Percentiles rank a stretch among this genome's conserved stretches.
Evolutionary conservation across 1,139 yeast genomes (phyloP).

Genomic region (Geotrichum macrosporum): DNA sequence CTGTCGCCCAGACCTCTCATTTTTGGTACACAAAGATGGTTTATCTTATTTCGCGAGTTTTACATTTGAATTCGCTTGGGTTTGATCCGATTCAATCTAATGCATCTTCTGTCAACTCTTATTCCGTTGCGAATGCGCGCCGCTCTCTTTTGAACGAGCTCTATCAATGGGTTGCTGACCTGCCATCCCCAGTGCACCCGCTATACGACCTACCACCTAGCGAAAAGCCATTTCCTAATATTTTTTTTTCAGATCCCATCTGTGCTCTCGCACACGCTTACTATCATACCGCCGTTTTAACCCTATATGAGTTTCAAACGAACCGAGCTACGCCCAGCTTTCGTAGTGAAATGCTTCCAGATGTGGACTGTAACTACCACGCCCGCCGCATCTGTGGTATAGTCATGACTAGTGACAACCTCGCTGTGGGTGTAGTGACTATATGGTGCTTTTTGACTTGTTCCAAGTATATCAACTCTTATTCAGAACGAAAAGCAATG

Average conservation of each 20-base stretch:
- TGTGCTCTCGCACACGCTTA: conserved; percentile 14
- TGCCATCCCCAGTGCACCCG: conserved; percentile 13
- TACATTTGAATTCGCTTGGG: conserved; percentile 13
- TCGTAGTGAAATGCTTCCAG: not conserved
- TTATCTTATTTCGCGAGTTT: conserved; percentile 12
- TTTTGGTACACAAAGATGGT: conserved; percentile 8
- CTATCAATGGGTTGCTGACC: conserved; percentile 9
- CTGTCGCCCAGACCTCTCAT: conserved; percentile 2
- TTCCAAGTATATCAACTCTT: conserved; percentile 9
- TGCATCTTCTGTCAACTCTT: not conserved
- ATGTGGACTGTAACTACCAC: conserved; percentile 14
- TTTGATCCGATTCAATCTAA: conserved; percentile 13
- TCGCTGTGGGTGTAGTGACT: conserved; percentile 9
- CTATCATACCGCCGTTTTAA: conserved; percentile 14
- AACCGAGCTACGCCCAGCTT: conserved; percentile 10
- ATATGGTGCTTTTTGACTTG: conserved; percentile 17
- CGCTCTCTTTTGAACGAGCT: conserved; percentile 10
- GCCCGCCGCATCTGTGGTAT: conserved; percentile 19
- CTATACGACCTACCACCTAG: conserved; percentile 2
- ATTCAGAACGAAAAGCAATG: conserved; percentile 11
- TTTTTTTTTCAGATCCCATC: conserved; percentile 12
- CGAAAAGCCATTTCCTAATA: conserved; percentile 14
- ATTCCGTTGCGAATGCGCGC: conserved; percentile 2
- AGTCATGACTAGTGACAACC: conserved; percentile 2
- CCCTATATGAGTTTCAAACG: conserved; percentile 9